Evolutionary conservation across 208 protist genomes (phyloP), one percentile per base, ranked within the genome.

Genomic region (Balamuthia mandrillaris): DNA sequence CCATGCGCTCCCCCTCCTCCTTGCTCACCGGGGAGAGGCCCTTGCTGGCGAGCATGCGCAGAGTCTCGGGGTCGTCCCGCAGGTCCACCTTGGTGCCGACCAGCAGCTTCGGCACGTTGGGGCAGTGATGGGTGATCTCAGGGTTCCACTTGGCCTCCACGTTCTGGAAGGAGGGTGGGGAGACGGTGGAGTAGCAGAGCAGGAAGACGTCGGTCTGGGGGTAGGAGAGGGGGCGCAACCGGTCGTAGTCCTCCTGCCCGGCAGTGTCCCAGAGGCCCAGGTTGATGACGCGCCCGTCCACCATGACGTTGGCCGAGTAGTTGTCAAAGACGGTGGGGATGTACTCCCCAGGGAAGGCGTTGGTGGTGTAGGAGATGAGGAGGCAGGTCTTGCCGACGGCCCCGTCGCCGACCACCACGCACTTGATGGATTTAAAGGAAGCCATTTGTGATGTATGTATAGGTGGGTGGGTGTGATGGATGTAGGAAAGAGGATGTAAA

Each of bases 181-280:
- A 66, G 41, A 89, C 86, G 18, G 95, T 56, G 14, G 89, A 93
- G 85, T 94, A 96, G 87, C 94, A 96, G 45, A 96, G 68, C 0
- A 96, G 54, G 78, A 94, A 93, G 14, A 93, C 89, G 70, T 92
- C 87, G 16, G 92, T 94, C 35, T 90, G 85, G 16, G 92, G 92
- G 88, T 97, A 97, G 16, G 88, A 93, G 6, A 97, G 91, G 37
- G 95, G 94, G 16, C 96, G 86, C 14, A 98, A 91, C 37, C 93
- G 87, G 70, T 97, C 68, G 68, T 78, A 61, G 68, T 78, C 49
- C 49, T 56, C 49, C n/a, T 56, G 49, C n/a, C 49, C 49, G 74
- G 87, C 85, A 5, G 87, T 91, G 83, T 94, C 89, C 56, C 89
- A 94, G 24, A 94, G 81, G 37, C 60, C 60, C 12, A 68, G 60